These are phyloP conservation scores for Pyricularia sp. DNA, from an alignment of 2,329 filamentous ascomycete species.

Conservation along the genomic window DNA sequence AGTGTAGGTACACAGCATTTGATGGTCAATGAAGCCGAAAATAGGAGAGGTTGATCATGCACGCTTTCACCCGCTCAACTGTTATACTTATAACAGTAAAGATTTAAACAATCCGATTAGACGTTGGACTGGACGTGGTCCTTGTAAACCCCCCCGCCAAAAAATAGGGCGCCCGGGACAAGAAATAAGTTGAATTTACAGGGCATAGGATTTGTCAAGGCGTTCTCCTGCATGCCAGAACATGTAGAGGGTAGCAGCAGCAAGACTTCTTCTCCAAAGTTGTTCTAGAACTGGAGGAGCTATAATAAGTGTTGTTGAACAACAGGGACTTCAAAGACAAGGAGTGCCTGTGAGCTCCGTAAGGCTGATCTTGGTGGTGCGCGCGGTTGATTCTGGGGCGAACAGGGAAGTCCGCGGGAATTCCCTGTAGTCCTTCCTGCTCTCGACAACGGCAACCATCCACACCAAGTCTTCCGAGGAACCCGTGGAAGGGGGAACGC, in stretches of 20 bases:
- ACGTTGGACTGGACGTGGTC: not conserved
- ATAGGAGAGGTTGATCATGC: not conserved
- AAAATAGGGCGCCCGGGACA: not conserved
- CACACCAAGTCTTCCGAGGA: not conserved
- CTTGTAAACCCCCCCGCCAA: not conserved
- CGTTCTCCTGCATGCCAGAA: not conserved
- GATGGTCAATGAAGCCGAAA: not conserved
- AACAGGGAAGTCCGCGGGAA: not conserved
- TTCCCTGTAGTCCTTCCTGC: not conserved
- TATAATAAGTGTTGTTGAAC: not conserved
- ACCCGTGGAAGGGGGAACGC: not conserved
- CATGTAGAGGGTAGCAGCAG: not conserved
- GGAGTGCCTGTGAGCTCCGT: not conserved
- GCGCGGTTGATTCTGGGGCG: not conserved
- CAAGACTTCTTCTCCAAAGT: not conserved
- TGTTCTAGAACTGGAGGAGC: not conserved
- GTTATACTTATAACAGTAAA: not conserved
- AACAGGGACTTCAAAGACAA: not conserved
- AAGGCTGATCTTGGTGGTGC: not conserved
- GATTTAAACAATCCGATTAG: not conserved
- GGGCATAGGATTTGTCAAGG: not conserved
- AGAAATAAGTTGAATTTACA: not conserved
- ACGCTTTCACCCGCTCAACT: not conserved
- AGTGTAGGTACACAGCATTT: not conserved
- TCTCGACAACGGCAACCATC: not conserved